Conservation (phyloP, 208 protist species). For the Trypanosoma mega region DNA sequence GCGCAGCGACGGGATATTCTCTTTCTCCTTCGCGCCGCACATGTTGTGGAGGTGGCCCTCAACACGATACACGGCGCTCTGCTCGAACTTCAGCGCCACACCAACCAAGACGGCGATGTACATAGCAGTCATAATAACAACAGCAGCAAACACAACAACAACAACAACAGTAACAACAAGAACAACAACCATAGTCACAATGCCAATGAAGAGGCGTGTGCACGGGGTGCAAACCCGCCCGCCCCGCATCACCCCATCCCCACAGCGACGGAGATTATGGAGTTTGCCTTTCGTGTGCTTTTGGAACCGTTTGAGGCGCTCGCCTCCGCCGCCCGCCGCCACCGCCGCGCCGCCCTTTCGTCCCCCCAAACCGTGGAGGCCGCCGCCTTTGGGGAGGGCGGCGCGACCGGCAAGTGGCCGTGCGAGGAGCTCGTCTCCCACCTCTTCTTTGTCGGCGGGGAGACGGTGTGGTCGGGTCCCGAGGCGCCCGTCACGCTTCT, state of each 20-base stretch:
- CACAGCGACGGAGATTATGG: constrained; percentile 17
- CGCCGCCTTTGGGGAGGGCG: constrained; percentile 10
- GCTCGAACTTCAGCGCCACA: not conserved
- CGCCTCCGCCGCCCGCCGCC: constrained; percentile 3
- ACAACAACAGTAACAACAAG: not conserved
- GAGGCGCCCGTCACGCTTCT: constrained; percentile 23
- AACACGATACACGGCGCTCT: constrained; percentile 15
- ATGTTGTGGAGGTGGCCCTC: constrained; percentile 34
- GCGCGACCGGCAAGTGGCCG: not conserved
- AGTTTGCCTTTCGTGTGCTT: constrained; percentile 13
- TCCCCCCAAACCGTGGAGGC: constrained; percentile 3
- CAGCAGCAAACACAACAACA: not conserved
- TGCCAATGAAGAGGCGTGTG: not conserved
- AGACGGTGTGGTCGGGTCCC: constrained; percentile 20
- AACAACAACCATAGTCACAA: not conserved
- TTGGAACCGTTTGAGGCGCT: constrained; percentile 23
- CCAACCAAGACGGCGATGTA: not conserved
- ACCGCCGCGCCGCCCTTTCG: constrained; percentile 1
- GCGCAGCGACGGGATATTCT: constrained; percentile 38
- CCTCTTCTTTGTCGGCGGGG: constrained; percentile 18
- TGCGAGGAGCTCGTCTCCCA: constrained; percentile 27
- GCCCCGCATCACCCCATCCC: not conserved
- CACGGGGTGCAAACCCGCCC: not conserved
- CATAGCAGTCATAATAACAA: not conserved
- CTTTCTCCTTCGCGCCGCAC: constrained; percentile 32